Percentiles rank a stretch among this genome's conserved stretches.
Evolutionary conservation across 1,139 yeast genomes (phyloP).

Genomic region (Hyphopichia wangnamkhiaoensis): DNA sequence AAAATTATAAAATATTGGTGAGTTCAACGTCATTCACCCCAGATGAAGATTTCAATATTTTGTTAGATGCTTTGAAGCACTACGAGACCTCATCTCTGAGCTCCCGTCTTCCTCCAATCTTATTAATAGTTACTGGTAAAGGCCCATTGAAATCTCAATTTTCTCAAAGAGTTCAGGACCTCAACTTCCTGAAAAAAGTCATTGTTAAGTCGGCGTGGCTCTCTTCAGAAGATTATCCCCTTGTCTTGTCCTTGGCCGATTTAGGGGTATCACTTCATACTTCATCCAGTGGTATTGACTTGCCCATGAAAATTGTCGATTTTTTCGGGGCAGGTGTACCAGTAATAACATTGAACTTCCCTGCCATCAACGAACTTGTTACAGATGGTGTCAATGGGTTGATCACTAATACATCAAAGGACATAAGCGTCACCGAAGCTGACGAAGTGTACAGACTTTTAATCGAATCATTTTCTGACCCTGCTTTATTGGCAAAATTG

Average conservation of each 20-base stretch:
- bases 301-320: constrained; percentile 97
- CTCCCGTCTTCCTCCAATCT: constrained; percentile 45
- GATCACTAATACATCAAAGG: constrained; percentile 35
- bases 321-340: constrained; percentile 97
- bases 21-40: constrained; percentile 95
- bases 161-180: constrained; percentile 41
- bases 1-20: constrained; percentile 61
- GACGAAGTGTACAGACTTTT: constrained; percentile 55
- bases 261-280: constrained; percentile 87
- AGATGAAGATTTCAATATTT: constrained; percentile 80
- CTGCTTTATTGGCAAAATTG: constrained; percentile 32
- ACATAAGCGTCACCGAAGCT: constrained; percentile 42
- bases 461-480: constrained; percentile 44
- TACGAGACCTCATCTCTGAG: constrained; percentile 46
- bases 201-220: constrained; percentile 74
- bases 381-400: constrained; percentile 47
- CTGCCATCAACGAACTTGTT: constrained; percentile 69
- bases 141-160: constrained; percentile 74
- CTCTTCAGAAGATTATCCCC: constrained; percentile 76
- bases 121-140: constrained; percentile 85
- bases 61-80: constrained; percentile 65
- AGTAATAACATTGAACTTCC: constrained; percentile 74
- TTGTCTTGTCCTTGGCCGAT: constrained; percentile 73
- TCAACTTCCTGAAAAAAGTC: constrained; percentile 49
- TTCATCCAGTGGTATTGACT: constrained; percentile 89